Base-by-base conservation (phyloP, 495 filamentous ascomycete species). In the Neurospora terricola region DNA sequence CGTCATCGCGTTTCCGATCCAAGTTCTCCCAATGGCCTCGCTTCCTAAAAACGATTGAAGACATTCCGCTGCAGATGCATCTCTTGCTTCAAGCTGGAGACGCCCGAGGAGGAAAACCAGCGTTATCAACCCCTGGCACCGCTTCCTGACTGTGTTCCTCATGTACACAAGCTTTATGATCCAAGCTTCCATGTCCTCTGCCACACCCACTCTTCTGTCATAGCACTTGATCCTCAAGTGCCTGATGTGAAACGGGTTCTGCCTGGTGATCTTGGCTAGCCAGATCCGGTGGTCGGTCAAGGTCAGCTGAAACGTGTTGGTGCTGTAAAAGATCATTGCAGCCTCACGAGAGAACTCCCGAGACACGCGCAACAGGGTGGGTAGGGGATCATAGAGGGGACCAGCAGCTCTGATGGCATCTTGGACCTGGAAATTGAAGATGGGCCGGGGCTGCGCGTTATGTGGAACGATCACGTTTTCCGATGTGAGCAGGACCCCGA, bases 121-220 rank as follows among this genome's bases (percentile, higher is more conserved):
- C n/a, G n/a, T 0, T 11, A 1, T 48, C 45, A 54, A 23, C 10
- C 45, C 45, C 10, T 0, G 21, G 10, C 45, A 54, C 10, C 45
- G 45, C 45, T 54, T 54, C 21, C 0, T 54, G 11, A 54, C 1
- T 0, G 45, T 54, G 21, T 54, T 54, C 3, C 45, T 79, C 7
- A 83, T 77, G 18, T 81, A 85, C 34, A 86, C 85, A 0, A 84
- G 82, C 38, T 87, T 87, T 77, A 0, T 5, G 80, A 81, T 75
- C 80, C 83, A 34, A 83, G 85, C n/a, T 83, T 83, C 79, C 81
- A 80, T 68, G 81, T 84, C 82, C 79, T 84, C n/a, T n/a, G n/a
- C n/a, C n/a, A n/a, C n/a, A n/a, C n/a, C n/a, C n/a, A n/a, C n/a
- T n/a, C n/a, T n/a, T n/a, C n/a, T n/a, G n/a, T n/a, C n/a, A n/a